A percentile compares a stretch with the other conserved stretches of the same genome.
Evolutionary conservation across 805 yeast genomes (phyloP).

Genomic region (Brettanomyces custersianus): DNA sequence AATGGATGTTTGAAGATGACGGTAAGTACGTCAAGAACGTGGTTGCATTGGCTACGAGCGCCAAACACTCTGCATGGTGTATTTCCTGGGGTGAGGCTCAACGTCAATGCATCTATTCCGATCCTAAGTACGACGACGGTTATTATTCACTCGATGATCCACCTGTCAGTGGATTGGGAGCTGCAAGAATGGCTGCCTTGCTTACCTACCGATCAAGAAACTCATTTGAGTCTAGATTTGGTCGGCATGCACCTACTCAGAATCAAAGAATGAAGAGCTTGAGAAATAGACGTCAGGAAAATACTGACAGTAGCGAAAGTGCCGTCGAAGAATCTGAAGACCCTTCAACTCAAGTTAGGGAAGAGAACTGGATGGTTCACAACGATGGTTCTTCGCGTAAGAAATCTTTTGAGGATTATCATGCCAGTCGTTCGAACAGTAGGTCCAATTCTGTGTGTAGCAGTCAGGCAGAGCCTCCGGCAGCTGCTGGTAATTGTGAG

Average conservation of each 20-base stretch:
- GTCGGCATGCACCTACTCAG: conserved; percentile 59
- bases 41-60: conserved; percentile 87
- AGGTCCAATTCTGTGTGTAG: too few species aligned
- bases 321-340: conserved; percentile 8
- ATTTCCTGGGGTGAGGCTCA: conserved; percentile 99
- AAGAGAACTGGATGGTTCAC: conserved; percentile 76
- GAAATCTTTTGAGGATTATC: conserved; percentile 20
- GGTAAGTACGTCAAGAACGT: conserved; percentile 60
- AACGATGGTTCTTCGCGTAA: conserved; percentile 58
- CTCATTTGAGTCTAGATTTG: conserved; percentile 84
- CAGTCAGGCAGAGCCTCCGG: conserved; percentile 6
- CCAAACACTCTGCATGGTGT: conserved; percentile 96
- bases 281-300: conserved; percentile 4
- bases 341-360: conserved; percentile 28
- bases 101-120: conserved; percentile 90
- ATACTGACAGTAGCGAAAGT: conserved; percentile 7
- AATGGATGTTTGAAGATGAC: conserved; percentile 59
- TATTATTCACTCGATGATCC: conserved; percentile 72
- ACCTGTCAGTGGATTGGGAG: conserved; percentile 81
- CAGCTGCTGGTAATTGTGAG: conserved; percentile 1
- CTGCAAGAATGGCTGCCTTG: conserved; percentile 96
- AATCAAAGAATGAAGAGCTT: conserved; percentile 17
- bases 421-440: conserved; percentile 15
- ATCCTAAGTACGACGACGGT: conserved; percentile 89
- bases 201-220: conserved; percentile 88